These are phyloP conservation scores for Didymosphaeria variabile DNA, from an alignment of 2,329 filamentous ascomycete genomes.

Conservation along the genomic window DNA sequence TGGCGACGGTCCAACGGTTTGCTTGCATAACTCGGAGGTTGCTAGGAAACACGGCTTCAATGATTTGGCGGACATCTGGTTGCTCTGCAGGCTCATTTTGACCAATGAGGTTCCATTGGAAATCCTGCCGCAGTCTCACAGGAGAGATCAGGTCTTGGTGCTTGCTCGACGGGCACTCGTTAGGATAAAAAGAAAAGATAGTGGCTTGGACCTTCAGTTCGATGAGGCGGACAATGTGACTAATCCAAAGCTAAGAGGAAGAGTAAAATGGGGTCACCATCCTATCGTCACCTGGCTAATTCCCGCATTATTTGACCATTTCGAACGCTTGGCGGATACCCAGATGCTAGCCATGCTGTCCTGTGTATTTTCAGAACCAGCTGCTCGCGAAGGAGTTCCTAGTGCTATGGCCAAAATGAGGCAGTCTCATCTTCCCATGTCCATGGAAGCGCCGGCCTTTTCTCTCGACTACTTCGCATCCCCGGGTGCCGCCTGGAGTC, in stretches of 20 bases:
- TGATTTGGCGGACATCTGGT: conserved; percentile 85
- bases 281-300: conserved; percentile 67
- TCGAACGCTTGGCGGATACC: conserved; percentile 67
- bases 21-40: conserved; percentile 81
- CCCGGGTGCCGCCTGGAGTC: conserved; percentile 54
- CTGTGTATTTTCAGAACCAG: conserved; percentile 64
- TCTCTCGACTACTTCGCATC: conserved; percentile 59
- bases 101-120: conserved; percentile 78
- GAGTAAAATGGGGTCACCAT: conserved; percentile 66
- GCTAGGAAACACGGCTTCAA: conserved; percentile 74
- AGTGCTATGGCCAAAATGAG: conserved; percentile 48
- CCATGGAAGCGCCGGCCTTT: conserved; percentile 55
- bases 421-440: conserved; percentile 50
- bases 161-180: conserved; percentile 71
- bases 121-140: conserved; percentile 64
- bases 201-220: conserved; percentile 58
- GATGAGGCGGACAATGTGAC: conserved; percentile 53
- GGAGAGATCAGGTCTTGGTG: conserved; percentile 70
- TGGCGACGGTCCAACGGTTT: conserved; percentile 82
- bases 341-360: conserved; percentile 74
- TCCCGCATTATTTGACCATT: conserved; percentile 66
- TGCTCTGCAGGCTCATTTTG: conserved; percentile 78
- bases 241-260: conserved; percentile 52
- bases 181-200: conserved; percentile 60
- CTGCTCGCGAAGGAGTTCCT: conserved; percentile 51